phyloP scores from a whole-genome alignment of 1,284 basidiomycete genomes.

The Sporisorium iseilematis-ciliati region DNA sequence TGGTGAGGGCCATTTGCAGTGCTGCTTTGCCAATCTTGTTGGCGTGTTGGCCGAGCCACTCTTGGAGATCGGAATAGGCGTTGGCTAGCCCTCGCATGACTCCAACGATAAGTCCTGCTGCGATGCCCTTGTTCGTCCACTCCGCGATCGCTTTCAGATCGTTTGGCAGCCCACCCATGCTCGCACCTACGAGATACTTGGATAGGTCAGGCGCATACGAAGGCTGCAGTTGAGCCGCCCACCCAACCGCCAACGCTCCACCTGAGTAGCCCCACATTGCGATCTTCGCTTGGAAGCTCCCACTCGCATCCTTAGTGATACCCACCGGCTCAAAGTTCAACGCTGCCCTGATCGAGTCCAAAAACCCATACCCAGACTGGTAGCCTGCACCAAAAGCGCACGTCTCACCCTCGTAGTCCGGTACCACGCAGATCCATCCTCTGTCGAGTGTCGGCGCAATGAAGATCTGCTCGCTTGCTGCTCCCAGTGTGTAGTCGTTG shows the following conservation, averaged over 20 bases:
- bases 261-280: slow-evolving; percentile 64
- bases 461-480: slow-evolving; percentile 58
- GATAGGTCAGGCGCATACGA: slow-evolving; percentile 56
- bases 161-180: slow-evolving; percentile 60
- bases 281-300: slow-evolving; percentile 38
- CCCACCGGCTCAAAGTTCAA: slow-evolving; percentile 48
- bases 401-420: slow-evolving; percentile 64
- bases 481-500: slow-evolving; percentile 33
- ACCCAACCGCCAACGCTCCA: slow-evolving; percentile 63
- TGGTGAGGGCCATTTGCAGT: slow-evolving; percentile 24
- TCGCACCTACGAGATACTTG: slow-evolving; percentile 49
- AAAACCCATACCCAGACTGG: slow-evolving; percentile 53
- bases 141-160: slow-evolving; percentile 52
- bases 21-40: slow-evolving; percentile 40
- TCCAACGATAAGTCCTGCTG: slow-evolving; percentile 55
- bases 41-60: slow-evolving; percentile 48
- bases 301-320: slow-evolving; percentile 17
- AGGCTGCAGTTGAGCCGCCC: slow-evolving; percentile 58
- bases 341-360: slow-evolving; percentile 60
- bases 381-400: slow-evolving; percentile 59
- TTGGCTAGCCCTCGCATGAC: slow-evolving; percentile 57
- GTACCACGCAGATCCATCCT: slow-evolving; percentile 58
- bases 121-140: slow-evolving; percentile 41
- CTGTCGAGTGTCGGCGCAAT: slow-evolving; percentile 54
- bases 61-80: slow-evolving; percentile 48